Base-by-base conservation (phyloP, 176 grass and related monocot genomes). In the Carex scoparia region DNA sequence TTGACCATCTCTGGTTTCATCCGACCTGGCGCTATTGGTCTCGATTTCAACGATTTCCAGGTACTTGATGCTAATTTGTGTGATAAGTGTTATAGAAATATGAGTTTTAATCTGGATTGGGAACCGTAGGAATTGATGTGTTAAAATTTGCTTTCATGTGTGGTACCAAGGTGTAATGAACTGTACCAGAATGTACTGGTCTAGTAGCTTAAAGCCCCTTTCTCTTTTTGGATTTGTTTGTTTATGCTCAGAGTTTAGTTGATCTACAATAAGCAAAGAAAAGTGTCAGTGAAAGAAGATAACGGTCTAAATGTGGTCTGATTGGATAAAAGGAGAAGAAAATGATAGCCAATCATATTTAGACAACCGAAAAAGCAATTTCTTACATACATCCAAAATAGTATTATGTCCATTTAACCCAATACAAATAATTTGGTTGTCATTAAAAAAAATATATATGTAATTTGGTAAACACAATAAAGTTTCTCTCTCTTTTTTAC, bases 1-100 rank as follows among this genome's bases (percentile, higher is more conserved):
- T 31, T 44, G 9, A 61, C 85, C 2, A 31, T 87, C 18, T 58
- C 79, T 61, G 77, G 13, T 5, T 87, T 81, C 65, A 73, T 87
- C 51, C 31, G 15, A 8, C 65, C 78, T 3, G 85, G 79, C 13
- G 31, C 75, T 15, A 71, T 81, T 14, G 85, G 85, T 16, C 85
- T 87, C 32, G 85, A 81, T 71, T 87, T 87, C 63, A 62, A 79
- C 23, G 84, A 77, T 32, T 86, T 86, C 23, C 72, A 86, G 84
- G 81, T 69, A 83, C 4, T 83, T 68, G 23, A 32, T 48, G 11
- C 9, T 1, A 53, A 82, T 65, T 27, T 64, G 18, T 68, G 0
- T 51, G 48, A 10, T 53, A 33, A 63, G 15, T 79, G 23, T 14
- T 32, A 3, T 55, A n/a, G 32, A n/a, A 65, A 7, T 81, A 79